A percentile compares a stretch with the other conserved stretches of the same genome.
phyloP scores from a whole-genome alignment of 345 rosid genomes.

The Eucalyptus dawsonii region DNA sequence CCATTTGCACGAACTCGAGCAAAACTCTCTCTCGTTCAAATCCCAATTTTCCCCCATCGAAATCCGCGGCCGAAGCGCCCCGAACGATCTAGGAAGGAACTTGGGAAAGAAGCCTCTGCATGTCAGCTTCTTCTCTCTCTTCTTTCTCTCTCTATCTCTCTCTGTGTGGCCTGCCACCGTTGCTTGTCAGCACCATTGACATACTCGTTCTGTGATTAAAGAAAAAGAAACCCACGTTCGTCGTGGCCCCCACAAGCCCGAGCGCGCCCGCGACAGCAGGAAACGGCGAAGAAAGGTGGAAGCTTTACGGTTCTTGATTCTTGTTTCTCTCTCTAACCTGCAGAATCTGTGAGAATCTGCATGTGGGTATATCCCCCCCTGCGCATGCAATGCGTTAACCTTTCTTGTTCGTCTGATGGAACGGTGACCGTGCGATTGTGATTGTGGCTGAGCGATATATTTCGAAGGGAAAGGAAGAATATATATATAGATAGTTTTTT shows the following conservation, averaged over 20 bases:
- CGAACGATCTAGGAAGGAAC: neutral
- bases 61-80: neutral
- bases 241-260: neutral
- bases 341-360: neutral
- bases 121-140: neutral
- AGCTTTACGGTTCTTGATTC: neutral
- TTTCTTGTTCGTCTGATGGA: neutral
- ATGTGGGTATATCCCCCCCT: neutral
- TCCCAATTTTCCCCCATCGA: neutral
- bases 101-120: neutral
- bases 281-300: neutral
- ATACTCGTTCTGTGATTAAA: neutral
- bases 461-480: neutral
- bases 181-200: neutral
- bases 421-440: neutral
- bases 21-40: neutral
- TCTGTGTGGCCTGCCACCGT: neutral
- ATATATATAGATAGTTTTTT: neutral
- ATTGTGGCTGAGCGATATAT: neutral
- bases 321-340: neutral
- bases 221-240: neutral
- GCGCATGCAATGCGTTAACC: neutral
- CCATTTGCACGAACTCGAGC: neutral
- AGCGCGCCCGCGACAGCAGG: neutral
- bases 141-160: neutral